Percentiles rank a stretch among this genome's conserved stretches.
phyloP scores from a whole-genome alignment of 495 filamentous ascomycete species.

The Cudoniella acicularis region DNA sequence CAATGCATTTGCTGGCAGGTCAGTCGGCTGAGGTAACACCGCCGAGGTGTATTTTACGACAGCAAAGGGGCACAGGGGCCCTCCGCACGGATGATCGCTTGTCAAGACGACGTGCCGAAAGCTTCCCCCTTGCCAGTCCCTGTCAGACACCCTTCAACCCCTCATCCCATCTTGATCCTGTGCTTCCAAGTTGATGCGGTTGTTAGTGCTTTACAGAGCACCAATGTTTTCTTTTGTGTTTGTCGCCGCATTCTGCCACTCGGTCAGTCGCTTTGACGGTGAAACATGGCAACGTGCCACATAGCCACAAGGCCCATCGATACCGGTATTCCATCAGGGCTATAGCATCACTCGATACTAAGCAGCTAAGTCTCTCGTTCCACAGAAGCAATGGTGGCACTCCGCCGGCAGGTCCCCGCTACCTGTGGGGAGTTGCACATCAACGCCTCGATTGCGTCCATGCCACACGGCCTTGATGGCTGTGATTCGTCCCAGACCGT shows the following conservation, averaged over 20 bases:
- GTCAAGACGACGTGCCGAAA: background rate
- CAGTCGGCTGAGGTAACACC: background rate
- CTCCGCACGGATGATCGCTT: background rate
- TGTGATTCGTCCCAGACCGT: background rate
- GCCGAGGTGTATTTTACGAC: too few species aligned
- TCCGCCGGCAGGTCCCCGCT: background rate
- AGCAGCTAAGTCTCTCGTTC: too few species aligned
- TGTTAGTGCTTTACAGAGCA: too few species aligned
- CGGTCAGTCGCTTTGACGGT: background rate
- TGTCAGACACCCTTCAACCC: background rate
- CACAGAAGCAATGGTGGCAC: too few species aligned
- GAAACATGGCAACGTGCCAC: conserved; percentile 1
- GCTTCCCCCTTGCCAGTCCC: background rate
- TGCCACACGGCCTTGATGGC: background rate
- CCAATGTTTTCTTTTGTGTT: conserved; percentile 2
- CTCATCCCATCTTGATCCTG: background rate
- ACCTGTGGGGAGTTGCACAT: background rate
- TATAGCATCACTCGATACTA: too few species aligned
- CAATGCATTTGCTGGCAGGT: background rate
- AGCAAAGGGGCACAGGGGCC: background rate
- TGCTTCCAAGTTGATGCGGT: too few species aligned
- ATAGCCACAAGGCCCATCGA: background rate
- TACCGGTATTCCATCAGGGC: too few species aligned
- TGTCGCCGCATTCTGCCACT: background rate
- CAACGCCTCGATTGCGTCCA: background rate